These are phyloP conservation scores for Protostelium mycophagum DNA, from an alignment of 78 protist genomes.

Conservation along the genomic window DNA sequence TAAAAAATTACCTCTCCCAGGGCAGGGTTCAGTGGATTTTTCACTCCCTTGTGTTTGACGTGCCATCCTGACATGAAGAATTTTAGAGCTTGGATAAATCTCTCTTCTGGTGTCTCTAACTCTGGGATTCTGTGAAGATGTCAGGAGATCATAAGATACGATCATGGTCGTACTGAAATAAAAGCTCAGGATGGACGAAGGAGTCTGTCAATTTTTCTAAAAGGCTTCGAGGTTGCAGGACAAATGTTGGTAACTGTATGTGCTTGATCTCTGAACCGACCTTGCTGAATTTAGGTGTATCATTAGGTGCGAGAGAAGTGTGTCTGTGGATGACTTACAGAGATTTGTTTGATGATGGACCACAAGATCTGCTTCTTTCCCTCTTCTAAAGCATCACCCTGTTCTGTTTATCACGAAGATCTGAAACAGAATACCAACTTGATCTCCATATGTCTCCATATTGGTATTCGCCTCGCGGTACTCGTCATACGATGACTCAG, in stretches of 20 bases:
- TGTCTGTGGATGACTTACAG: neutral
- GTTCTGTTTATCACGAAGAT: neutral
- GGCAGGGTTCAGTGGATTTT: conserved; percentile 62
- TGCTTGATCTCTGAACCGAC: conserved; percentile 30
- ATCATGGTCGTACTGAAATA: conserved; percentile 23
- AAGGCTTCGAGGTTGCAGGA: conserved; percentile 45
- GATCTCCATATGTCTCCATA: neutral
- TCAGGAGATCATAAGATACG: neutral
- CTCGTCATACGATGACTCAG: neutral
- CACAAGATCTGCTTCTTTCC: neutral
- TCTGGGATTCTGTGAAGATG: conserved; percentile 6
- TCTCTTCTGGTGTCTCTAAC: conserved; percentile 20
- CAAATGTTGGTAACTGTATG: conserved; percentile 44
- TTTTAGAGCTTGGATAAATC: conserved; percentile 42
- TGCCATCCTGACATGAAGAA: conserved; percentile 38
- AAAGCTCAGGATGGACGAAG: conserved; percentile 35
- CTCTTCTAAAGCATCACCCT: neutral
- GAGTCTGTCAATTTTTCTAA: conserved; percentile 45
- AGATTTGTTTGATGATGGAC: neutral
- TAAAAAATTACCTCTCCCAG: conserved; percentile 43
- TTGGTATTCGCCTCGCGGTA: neutral
- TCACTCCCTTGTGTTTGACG: conserved; percentile 44
- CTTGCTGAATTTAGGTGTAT: neutral
- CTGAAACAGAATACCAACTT: neutral
- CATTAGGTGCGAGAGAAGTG: too few relatives aligned